Evolutionary conservation across 2,329 filamentous ascomycete species (phyloP).

Genomic region (Diatrype stigma): DNA sequence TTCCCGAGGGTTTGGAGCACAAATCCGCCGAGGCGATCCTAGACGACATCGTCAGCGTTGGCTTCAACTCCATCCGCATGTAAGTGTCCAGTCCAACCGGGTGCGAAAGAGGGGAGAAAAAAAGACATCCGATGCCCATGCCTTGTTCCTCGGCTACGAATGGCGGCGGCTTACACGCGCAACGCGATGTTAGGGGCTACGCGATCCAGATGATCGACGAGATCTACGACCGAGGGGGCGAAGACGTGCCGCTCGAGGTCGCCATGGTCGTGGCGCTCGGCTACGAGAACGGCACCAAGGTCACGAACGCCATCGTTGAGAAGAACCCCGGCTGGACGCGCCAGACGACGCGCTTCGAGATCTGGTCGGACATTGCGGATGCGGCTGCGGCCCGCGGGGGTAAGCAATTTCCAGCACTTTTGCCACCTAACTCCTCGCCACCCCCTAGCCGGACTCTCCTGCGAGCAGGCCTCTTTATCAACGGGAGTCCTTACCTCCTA

Average conservation of each 20-base stretch:
- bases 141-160: too few species aligned
- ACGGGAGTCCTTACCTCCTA: too few species aligned
- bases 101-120: too few species aligned
- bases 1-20: constrained; percentile 53
- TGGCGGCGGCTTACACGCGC: too few species aligned
- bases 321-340: constrained; percentile 47
- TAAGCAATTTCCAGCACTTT: too few species aligned
- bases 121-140: too few species aligned
- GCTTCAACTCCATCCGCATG: constrained; percentile 53
- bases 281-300: constrained; percentile 41
- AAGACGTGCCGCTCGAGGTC: constrained; percentile 34
- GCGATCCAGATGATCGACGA: constrained; percentile 54
- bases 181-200: constrained; percentile 35
- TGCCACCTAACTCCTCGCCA: too few species aligned
- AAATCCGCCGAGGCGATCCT: constrained; percentile 45
- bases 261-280: constrained; percentile 39
- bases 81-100: too few species aligned
- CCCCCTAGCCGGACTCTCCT: too few species aligned
- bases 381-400: too few species aligned
- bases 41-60: constrained; percentile 42
- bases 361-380: constrained; percentile 35
- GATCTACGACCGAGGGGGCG: constrained; percentile 33
- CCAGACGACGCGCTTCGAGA: constrained; percentile 42
- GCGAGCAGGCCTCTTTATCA: too few species aligned
- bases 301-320: constrained; percentile 41